Conservation (phyloP, 148 eudicot genomes). For the Persicaria tinctoria region DNA sequence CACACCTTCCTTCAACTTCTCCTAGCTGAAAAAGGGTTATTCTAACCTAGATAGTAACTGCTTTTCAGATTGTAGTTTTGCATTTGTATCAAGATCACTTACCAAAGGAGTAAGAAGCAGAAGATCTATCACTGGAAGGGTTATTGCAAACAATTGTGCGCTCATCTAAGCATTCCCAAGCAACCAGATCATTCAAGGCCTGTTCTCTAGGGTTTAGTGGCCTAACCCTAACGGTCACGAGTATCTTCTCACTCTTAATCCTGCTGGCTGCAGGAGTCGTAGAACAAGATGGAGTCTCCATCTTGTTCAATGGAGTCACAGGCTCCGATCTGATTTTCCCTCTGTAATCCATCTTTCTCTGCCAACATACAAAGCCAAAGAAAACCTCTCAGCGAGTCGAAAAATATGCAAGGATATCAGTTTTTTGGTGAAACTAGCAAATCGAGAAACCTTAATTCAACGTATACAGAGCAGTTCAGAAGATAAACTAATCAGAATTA, state of each 20-base stretch:
- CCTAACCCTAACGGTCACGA: slow-evolving; percentile 62
- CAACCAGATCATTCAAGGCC: slow-evolving; percentile 79
- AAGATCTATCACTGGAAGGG: slow-evolving; percentile 51
- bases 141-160: slow-evolving; percentile 60
- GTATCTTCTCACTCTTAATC: slow-evolving; percentile 73
- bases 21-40: neutral
- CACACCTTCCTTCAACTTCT: neutral
- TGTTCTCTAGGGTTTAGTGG: slow-evolving; percentile 76
- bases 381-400: neutral
- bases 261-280: slow-evolving; percentile 61
- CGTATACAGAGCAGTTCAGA: too few relatives aligned
- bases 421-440: neutral
- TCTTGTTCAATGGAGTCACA: slow-evolving; percentile 65
- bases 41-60: neutral
- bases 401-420: neutral
- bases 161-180: slow-evolving; percentile 76
- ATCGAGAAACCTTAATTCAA: neutral
- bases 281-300: slow-evolving; percentile 31
- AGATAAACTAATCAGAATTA: too few relatives aligned
- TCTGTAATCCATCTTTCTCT: slow-evolving; percentile 2
- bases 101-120: slow-evolving; percentile 72
- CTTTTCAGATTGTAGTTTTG: neutral
- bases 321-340: slow-evolving; percentile 22
- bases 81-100: slow-evolving; percentile 8
- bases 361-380: neutral